Percentiles rank a stretch among this genome's conserved stretches.
phyloP scores from a whole-genome alignment of 2,329 filamentous ascomycete species.

The Talaromyces sp. region DNA sequence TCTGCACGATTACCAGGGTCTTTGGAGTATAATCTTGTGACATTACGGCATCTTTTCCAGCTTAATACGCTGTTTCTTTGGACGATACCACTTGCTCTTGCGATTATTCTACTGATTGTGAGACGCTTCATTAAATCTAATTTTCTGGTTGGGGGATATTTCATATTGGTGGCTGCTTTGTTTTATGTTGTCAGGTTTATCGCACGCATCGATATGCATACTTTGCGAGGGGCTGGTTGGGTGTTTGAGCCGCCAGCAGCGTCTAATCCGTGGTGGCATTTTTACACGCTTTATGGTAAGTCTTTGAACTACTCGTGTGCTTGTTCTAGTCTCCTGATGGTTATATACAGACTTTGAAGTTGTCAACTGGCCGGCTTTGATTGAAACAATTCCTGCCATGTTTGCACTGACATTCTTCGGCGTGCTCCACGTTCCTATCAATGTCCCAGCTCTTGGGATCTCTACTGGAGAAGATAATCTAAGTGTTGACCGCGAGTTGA shows the following conservation, averaged over 20 bases:
- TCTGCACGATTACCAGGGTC: conserved; percentile 82
- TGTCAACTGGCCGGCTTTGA: conserved; percentile 76
- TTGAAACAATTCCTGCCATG: conserved; percentile 88
- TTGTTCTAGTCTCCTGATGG: not conserved
- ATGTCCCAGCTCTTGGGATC: conserved; percentile 87
- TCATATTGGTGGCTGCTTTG: conserved; percentile 69
- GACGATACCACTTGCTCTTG: conserved; percentile 71
- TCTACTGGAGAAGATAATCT: conserved; percentile 89
- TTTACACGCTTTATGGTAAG: conserved; percentile 91
- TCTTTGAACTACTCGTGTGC: conserved; percentile 13
- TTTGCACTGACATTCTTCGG: conserved; percentile 96
- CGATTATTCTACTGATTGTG: conserved; percentile 68
- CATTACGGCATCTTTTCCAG: conserved; percentile 67
- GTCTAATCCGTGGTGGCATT: conserved; percentile 92
- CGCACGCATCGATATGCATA: conserved; percentile 61
- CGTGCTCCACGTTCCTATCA: conserved; percentile 94
- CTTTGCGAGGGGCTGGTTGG: conserved; percentile 72
- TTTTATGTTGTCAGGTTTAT: conserved; percentile 43
- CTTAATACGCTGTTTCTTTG: conserved; percentile 74
- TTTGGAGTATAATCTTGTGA: conserved; percentile 73
- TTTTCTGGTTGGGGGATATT: conserved; percentile 81
- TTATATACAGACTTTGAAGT: conserved; percentile 63
- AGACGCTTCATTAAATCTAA: conserved; percentile 74
- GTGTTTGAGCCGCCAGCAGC: conserved; percentile 82
- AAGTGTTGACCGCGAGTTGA: conserved; percentile 83